phyloP scores from a whole-genome alignment of 2,329 filamentous ascomycete species.

The Talaromyces sp. region DNA sequence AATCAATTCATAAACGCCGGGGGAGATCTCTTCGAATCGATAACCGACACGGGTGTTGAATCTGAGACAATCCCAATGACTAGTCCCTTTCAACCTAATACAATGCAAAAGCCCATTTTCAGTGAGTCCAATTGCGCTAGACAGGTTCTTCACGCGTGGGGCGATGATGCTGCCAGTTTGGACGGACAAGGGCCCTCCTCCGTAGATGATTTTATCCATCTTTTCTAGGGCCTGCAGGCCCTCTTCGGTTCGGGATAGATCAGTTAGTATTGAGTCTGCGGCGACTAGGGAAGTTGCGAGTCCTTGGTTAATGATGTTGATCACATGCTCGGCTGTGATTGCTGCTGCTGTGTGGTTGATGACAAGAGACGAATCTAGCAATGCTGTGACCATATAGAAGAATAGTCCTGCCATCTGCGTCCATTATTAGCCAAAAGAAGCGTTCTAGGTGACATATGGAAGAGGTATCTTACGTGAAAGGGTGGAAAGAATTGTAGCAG shows the following conservation, averaged over 20 bases:
- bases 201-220: conserved; percentile 13
- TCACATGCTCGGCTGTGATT: conserved; percentile 15
- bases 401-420: conserved; percentile 10
- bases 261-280: conserved; percentile 13
- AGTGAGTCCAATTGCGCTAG: conserved; percentile 14
- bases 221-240: conserved; percentile 14
- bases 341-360: conserved; percentile 13
- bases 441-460: background rate
- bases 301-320: conserved; percentile 11
- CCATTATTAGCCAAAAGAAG: background rate
- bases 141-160: conserved; percentile 15
- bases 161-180: conserved; percentile 11
- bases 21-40: conserved; percentile 18
- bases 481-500: conserved; percentile 7
- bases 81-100: conserved; percentile 7
- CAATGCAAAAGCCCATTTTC: conserved; percentile 16
- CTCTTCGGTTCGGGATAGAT: background rate
- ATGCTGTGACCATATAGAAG: background rate
- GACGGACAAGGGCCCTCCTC: conserved; percentile 14
- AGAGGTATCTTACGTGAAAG: conserved; percentile 7
- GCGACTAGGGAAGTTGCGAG: conserved; percentile 7
- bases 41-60: conserved; percentile 14
- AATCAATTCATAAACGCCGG: conserved; percentile 14
- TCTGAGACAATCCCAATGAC: conserved; percentile 16
- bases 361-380: background rate